Percentiles rank a stretch among this genome's conserved stretches.
These are phyloP conservation scores for Coemansia sp. DNA, from an alignment of 192 early-diverging fungal species.

Conservation along the genomic window DNA sequence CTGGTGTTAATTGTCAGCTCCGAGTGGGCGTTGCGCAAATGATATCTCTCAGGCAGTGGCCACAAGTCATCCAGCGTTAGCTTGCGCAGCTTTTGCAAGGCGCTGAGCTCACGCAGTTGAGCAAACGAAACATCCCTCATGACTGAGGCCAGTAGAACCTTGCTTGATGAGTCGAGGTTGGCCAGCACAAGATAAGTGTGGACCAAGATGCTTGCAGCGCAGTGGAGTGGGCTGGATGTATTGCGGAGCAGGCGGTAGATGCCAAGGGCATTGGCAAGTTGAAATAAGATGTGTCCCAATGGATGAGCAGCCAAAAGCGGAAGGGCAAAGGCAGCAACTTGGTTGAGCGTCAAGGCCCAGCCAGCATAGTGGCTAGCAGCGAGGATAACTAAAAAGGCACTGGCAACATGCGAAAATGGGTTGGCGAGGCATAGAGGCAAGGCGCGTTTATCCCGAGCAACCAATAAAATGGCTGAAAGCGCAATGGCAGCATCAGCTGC, in stretches of 20 bases:
- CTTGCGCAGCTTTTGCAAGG: slow-evolving; percentile 11
- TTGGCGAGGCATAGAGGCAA: neutral
- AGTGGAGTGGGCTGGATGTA: neutral
- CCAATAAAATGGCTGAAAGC: neutral
- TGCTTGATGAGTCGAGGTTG: slow-evolving; percentile 11
- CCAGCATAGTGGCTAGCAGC: neutral
- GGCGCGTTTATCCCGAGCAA: neutral
- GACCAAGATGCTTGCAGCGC: neutral
- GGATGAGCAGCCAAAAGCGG: neutral
- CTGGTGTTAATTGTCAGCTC: slow-evolving; percentile 26
- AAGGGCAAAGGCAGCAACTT: neutral
- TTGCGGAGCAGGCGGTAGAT: slow-evolving; percentile 5
- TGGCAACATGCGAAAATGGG: neutral
- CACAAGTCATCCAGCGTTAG: slow-evolving; percentile 21
- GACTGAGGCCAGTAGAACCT: neutral
- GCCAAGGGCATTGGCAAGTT: slow-evolving; percentile 12
- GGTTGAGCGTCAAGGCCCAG: neutral
- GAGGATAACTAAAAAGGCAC: neutral
- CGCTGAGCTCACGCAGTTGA: slow-evolving; percentile 22
- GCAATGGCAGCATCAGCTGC: neutral
- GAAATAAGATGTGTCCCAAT: neutral
- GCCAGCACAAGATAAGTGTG: slow-evolving; percentile 7
- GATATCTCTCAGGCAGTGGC: slow-evolving; percentile 22
- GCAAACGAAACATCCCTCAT: slow-evolving; percentile 1
- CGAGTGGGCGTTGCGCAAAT: slow-evolving; percentile 1